A percentile compares a stretch with the other conserved stretches of the same genome.
These are phyloP conservation scores for Camillea tinctor DNA, from an alignment of 2,329 filamentous ascomycete genomes.

Conservation along the genomic window DNA sequence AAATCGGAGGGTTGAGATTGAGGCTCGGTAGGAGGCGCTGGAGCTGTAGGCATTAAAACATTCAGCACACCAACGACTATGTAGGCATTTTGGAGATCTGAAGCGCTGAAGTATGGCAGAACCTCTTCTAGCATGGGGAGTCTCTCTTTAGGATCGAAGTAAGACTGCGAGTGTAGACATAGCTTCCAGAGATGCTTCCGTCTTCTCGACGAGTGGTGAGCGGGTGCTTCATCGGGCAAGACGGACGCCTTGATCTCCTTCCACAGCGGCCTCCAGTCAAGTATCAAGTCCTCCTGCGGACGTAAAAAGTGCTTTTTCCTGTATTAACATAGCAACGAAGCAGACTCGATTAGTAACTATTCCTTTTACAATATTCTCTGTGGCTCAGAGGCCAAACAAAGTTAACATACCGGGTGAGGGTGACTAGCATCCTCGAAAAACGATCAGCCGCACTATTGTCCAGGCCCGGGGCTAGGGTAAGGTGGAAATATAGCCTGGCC, in stretches of 20 bases:
- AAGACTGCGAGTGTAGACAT: constrained; percentile 84
- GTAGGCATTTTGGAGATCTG: constrained; percentile 87
- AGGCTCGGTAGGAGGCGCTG: constrained; percentile 67
- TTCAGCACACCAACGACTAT: constrained; percentile 89
- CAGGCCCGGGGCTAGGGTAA: constrained; percentile 84
- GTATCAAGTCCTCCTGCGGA: constrained; percentile 80
- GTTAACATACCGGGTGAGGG: constrained; percentile 77
- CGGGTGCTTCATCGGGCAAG: constrained; percentile 77
- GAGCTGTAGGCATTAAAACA: constrained; percentile 79
- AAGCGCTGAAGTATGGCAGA: constrained; percentile 86
- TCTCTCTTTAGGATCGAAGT: constrained; percentile 87
- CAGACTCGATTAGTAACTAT: no score
- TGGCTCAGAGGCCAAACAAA: neutral
- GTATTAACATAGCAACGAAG: constrained; percentile 1
- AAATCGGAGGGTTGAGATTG: constrained; percentile 86
- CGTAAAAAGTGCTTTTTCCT: constrained; percentile 95
- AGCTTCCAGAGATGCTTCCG: constrained; percentile 77
- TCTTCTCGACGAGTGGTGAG: constrained; percentile 56
- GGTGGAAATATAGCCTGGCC: constrained; percentile 90
- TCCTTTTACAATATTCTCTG: no score
- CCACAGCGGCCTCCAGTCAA: constrained; percentile 94
- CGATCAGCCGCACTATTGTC: constrained; percentile 80
- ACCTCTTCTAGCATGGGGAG: constrained; percentile 79
- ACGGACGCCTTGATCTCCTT: constrained; percentile 90
- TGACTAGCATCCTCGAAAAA: constrained; percentile 95